phyloP scores from a whole-genome alignment of 257 asterid species.

The Solanum neorickii region DNA sequence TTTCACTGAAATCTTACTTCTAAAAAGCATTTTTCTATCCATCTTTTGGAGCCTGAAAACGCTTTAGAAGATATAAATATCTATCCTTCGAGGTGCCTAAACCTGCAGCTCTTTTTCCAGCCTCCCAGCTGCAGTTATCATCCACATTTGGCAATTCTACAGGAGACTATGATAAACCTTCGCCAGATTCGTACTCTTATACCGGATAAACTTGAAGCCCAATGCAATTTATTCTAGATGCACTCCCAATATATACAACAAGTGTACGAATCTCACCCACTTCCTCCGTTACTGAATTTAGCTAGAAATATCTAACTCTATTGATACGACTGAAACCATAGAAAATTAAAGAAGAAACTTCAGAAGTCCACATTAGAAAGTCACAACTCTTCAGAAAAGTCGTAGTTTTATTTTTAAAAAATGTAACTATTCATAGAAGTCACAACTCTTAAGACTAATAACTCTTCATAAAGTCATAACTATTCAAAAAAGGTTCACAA shows the following conservation, averaged over 20 bases:
- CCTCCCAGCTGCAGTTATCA: constrained; percentile 71
- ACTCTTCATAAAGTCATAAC: too few species aligned
- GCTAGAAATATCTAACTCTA: not conserved
- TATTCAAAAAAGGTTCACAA: too few species aligned
- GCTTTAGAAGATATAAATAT: constrained; percentile 35
- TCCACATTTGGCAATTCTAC: constrained; percentile 72
- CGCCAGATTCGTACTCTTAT: constrained; percentile 28
- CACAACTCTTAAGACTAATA: too few species aligned
- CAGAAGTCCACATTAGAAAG: not conserved
- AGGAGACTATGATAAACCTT: constrained; percentile 79
- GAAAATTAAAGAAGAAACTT: not conserved
- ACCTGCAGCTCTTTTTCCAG: constrained; percentile 35
- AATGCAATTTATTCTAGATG: not conserved
- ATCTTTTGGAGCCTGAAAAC: not conserved
- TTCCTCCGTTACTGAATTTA: not conserved
- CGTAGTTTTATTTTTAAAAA: too few species aligned
- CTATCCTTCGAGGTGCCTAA: constrained; percentile 47
- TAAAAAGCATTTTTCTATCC: constrained; percentile 23
- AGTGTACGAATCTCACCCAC: constrained; percentile 30
- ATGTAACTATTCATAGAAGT: too few species aligned
- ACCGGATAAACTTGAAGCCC: constrained; percentile 1
- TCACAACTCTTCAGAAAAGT: too few species aligned
- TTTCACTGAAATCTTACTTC: constrained; percentile 28
- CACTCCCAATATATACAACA: not conserved
- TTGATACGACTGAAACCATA: not conserved